Base-by-base conservation (phyloP, 352 stramenopile genomes). In the Pythium sukuiense region DNA sequence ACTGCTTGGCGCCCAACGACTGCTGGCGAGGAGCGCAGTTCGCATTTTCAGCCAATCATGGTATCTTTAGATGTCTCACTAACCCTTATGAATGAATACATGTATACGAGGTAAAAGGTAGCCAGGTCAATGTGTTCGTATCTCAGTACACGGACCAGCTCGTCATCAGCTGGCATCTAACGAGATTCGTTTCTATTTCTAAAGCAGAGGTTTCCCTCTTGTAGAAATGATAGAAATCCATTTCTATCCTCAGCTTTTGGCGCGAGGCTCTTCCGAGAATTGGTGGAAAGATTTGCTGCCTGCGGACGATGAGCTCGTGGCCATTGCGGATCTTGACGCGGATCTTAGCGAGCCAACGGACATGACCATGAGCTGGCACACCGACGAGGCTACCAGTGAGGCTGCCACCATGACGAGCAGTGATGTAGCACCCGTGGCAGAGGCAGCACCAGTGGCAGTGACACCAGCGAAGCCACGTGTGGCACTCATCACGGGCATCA, bases 401-500 rank as follows among this genome's bases (percentile, higher is more conserved):
- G 54, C 26, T 24, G 6, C 26, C 4, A 14, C 27, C 6, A 50
- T 18, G 33, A 24, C 14, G 56, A 43, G 3, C 14, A 24, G 20
- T 24, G 20, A 24, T 24, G 20, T 18, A 63, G 49, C 35, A 2
- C n/a, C n/a, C 18, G 48, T 33, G 6, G 27, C 59, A 18, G 3
- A 45, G 12, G 12, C 49, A 24, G 27, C 46, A 18, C 1, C 26
- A 18, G 48, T 24, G 0, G 5, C 41, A 26, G 26, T 32, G 20
- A 9, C 33, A 2, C n/a, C 20, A 24, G 32, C 24, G 6, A 35
- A 43, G 32, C 33, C 58, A n/a, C 58, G 59, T 18, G 83, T 95
- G 30, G 96, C 96, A 35, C 79, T 99, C 18, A 98, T 99, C 74
- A 99, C 97, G 11, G 97, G 97, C 57, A 98, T 99, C 76, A 99